A percentile compares a stretch with the other conserved stretches of the same genome.
Conservation (phyloP, 331 rosid genomes). For the Acacia pycnantha region DNA sequence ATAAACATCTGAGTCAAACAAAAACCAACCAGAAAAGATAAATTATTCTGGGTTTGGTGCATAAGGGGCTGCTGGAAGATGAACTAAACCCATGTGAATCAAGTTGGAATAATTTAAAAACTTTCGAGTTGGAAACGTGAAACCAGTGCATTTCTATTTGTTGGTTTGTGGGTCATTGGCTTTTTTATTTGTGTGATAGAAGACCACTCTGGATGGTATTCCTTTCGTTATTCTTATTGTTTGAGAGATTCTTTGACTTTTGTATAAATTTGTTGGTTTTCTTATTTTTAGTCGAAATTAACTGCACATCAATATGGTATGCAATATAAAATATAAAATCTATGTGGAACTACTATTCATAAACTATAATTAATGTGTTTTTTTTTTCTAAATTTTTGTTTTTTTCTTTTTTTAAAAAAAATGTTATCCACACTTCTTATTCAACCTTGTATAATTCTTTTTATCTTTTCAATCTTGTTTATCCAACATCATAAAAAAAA, state of each 20-base stretch:
- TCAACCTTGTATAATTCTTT: background rate
- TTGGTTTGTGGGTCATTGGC: constrained; percentile 9
- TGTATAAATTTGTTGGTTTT: background rate
- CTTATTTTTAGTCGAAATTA: background rate
- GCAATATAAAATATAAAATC: background rate
- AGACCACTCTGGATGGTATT: background rate
- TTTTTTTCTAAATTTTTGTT: background rate
- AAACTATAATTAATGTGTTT: background rate
- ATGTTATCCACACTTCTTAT: background rate
- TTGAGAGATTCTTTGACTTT: background rate
- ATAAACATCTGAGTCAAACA: background rate
- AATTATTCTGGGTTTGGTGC: background rate
- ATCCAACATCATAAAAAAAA: background rate
- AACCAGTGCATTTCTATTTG: background rate
- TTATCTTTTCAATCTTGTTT: background rate
- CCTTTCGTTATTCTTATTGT: background rate
- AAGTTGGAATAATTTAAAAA: constrained; percentile 29
- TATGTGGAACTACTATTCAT: background rate
- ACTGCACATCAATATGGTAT: background rate
- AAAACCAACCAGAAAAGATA: background rate
- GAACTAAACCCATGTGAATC: constrained; percentile 17
- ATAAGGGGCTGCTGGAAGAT: background rate
- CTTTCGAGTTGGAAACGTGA: constrained; percentile 22
- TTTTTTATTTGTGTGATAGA: constrained; percentile 1
- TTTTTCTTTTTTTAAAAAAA: background rate